Conservation (phyloP, 2,329 filamentous ascomycete species). For the Madurella mycetomatis region DNA sequence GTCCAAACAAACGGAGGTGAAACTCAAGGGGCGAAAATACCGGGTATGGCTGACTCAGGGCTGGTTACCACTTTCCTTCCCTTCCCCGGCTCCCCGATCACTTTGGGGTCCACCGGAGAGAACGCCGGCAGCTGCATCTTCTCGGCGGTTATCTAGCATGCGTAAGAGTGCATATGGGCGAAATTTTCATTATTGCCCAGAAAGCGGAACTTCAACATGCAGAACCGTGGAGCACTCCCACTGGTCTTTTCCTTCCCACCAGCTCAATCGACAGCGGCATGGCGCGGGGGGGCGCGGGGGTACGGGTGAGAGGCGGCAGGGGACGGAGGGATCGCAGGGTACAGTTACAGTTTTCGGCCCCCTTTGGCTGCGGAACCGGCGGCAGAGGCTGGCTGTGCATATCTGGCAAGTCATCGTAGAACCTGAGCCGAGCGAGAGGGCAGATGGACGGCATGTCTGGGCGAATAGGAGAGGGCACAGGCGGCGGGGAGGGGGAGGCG, state of each 20-base stretch:
- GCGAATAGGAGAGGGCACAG: slow-evolving; percentile 7
- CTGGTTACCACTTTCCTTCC: not conserved
- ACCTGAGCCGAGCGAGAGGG: slow-evolving; percentile 5
- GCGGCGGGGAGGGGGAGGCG: not conserved
- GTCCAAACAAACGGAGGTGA: not conserved
- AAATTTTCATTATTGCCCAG: not conserved
- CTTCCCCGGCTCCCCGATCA: not conserved
- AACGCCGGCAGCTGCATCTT: not conserved
- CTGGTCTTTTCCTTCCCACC: slow-evolving; percentile 9
- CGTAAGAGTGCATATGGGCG: slow-evolving; percentile 2
- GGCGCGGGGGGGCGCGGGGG: not conserved
- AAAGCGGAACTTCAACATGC: slow-evolving; percentile 5
- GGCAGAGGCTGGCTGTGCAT: slow-evolving; percentile 1
- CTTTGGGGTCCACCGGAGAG: not conserved
- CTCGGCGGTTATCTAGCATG: not conserved
- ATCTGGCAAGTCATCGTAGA: slow-evolving; percentile 8
- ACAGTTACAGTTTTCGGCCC: not conserved
- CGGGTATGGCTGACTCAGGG: not conserved
- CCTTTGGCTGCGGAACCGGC: not conserved
- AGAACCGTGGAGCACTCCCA: slow-evolving; percentile 20
- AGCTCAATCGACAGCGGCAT: slow-evolving; percentile 2
- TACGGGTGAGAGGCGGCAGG: not conserved
- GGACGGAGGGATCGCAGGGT: not conserved
- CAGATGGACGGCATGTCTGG: not conserved
- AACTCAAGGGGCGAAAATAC: not conserved